Evolutionary conservation across 805 yeast species (phyloP).

Genomic region (Candida manassasensis): DNA sequence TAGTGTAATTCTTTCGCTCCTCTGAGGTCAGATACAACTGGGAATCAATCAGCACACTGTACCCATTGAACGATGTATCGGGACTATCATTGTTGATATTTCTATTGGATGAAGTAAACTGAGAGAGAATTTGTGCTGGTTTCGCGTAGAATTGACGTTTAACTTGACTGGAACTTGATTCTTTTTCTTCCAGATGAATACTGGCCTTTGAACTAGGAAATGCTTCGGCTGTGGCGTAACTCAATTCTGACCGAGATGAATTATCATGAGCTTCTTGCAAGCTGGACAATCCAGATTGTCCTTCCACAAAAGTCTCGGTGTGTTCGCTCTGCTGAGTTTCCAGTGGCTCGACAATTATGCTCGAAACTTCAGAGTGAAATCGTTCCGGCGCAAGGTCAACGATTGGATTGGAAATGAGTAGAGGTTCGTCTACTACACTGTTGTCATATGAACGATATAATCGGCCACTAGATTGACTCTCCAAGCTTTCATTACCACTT

Average conservation of each 20-base stretch:
- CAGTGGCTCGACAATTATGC: too few relatives aligned
- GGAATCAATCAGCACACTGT: slow-evolving; percentile 1
- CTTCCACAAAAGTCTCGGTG: too few relatives aligned
- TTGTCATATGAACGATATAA: slow-evolving; percentile 1
- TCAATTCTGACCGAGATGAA: slow-evolving; percentile 3
- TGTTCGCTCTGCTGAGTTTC: too few relatives aligned
- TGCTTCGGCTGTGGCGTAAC: slow-evolving; percentile 3
- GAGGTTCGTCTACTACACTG: too few relatives aligned
- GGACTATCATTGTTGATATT: not conserved
- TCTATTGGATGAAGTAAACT: not conserved
- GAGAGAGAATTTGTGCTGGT: slow-evolving; percentile 2
- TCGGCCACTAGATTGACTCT: not conserved
- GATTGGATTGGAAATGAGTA: too few relatives aligned
- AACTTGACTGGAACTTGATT: not conserved
- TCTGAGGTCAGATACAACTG: not conserved
- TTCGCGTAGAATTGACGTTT: slow-evolving; percentile 1
- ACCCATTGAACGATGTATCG: slow-evolving; percentile 2
- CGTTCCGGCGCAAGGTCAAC: too few relatives aligned
- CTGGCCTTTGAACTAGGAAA: too few relatives aligned
- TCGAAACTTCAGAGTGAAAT: too few relatives aligned
- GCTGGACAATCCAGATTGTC: too few relatives aligned
- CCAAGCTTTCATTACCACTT: not conserved
- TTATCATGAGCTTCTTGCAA: slow-evolving; percentile 3
- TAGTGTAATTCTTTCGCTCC: not conserved
- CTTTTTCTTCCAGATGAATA: not conserved